Percentiles rank a stretch among this genome's conserved stretches.
Evolutionary conservation across 441 rosid genomes (phyloP).

Genomic region (Biscutella auriculata): DNA sequence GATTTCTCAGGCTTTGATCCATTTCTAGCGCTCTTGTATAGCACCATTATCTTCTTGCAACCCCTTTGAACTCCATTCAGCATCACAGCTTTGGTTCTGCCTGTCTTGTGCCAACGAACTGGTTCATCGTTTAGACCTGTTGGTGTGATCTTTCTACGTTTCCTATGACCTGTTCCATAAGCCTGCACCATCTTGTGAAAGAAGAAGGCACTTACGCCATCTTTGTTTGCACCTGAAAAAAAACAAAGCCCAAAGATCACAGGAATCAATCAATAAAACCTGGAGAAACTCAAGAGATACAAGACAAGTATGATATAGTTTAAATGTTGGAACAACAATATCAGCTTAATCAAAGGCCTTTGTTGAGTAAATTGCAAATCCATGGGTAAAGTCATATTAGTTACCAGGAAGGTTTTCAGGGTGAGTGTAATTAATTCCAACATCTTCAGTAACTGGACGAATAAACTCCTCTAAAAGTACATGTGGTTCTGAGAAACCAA

Average conservation of each 20-base stretch:
- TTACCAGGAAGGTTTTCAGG: constrained; percentile 89
- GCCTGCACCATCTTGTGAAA: constrained; percentile 73
- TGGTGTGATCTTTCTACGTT: constrained; percentile 73
- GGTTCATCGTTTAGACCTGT: constrained; percentile 31
- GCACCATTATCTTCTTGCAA: constrained; percentile 88
- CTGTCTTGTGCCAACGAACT: constrained; percentile 98
- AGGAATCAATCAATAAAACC: neutral
- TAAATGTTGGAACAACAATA: neutral
- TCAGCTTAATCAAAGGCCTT: neutral
- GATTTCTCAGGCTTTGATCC: constrained; percentile 62
- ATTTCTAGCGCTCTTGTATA: constrained; percentile 57
- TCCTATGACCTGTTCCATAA: constrained; percentile 77
- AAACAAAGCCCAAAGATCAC: constrained; percentile 2
- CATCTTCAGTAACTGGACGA: constrained; percentile 43
- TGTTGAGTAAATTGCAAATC: neutral
- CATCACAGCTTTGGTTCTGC: constrained; percentile 57
- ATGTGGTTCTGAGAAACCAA: constrained; percentile 41
- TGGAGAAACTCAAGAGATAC: neutral
- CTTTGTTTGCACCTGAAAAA: constrained; percentile 63
- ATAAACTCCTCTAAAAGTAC: constrained; percentile 66
- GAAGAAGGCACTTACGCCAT: constrained; percentile 73
- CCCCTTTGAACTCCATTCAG: constrained; percentile 58
- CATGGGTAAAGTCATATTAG: neutral
- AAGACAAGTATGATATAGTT: neutral
- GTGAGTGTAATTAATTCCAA: constrained; percentile 86